Base-by-base conservation (phyloP, 768 basidiomycete genomes). In the Lyophyllum atratum region DNA sequence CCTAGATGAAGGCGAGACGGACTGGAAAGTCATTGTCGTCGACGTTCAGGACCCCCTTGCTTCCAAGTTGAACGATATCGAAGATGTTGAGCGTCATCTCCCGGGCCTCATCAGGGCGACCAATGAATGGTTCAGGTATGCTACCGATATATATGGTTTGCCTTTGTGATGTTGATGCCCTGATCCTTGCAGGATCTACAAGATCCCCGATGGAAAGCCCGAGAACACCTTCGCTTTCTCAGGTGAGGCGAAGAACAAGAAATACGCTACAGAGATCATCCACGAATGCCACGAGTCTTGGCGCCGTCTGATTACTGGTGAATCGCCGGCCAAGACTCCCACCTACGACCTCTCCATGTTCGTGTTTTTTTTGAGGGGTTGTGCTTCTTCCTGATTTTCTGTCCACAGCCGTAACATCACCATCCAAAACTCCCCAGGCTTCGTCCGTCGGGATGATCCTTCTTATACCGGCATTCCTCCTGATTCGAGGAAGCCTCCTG, bases 21-120 rank as follows among this genome's bases (percentile, higher is more conserved):
- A 98, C 81, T 99, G 97, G 97, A 99, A 99, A 78, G 92, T 99
- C 79, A 86, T 99, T 75, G 97, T 96, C 71, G 93, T 98, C 63
- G 97, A 98, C 72, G 85, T 97, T 60, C 85, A 86, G 64, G 97
- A 98, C 72, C 96, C 97, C 42, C 88, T 98, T 59, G 97, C 97
- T 15, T 81, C 91, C 70, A 93, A 96, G 75, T 84, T 99, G 69
- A 99, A 98, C 75, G 97, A 99, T 74, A 92, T 98, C 55, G 97
- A 98, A 78, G 97, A 99, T 68, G 95, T 99, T 68, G 97, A 98
- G 79, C 85, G 95, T 63, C 95, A 98, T 74, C 87, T 98, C 51
- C 97, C 97, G 43, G 97, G 97, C 61, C 80, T 98, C 65, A 91
- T 98, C 78, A 84, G 95, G 61, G 96, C 95, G 22, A 96, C 95